Conservation (phyloP, 768 basidiomycete species). For the Clavulina sp. region DNA sequence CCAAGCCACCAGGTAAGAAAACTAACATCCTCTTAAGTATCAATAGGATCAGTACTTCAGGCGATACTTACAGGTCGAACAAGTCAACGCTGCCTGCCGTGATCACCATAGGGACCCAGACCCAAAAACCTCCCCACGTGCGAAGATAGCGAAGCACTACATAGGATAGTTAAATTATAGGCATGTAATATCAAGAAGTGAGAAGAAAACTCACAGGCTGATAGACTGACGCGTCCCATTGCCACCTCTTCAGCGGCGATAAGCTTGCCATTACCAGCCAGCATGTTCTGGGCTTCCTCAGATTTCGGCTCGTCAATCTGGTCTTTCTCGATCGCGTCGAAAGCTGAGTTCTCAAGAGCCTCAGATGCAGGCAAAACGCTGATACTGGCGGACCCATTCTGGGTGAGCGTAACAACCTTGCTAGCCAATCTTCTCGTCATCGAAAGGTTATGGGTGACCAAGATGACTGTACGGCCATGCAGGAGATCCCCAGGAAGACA, state of each 20-base stretch:
- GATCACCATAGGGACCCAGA: background rate
- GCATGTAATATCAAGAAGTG: background rate
- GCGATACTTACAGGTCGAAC: constrained; percentile 16
- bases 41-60: too few relatives aligned
- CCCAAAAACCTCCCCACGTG: too few relatives aligned
- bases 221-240: constrained; percentile 39
- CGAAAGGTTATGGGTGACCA: constrained; percentile 21
- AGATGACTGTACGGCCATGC: constrained; percentile 20
- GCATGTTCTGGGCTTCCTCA: constrained; percentile 39
- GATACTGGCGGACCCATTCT: constrained; percentile 31
- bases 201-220: constrained; percentile 16
- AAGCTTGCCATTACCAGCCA: constrained; percentile 34
- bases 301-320: constrained; percentile 12
- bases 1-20: constrained; percentile 31
- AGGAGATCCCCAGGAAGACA: constrained; percentile 20
- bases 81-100: constrained; percentile 17
- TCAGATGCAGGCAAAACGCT: constrained; percentile 43
- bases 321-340: constrained; percentile 28
- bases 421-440: background rate
- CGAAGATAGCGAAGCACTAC: background rate
- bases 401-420: constrained; percentile 34
- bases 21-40: background rate
- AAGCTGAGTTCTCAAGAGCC: constrained; percentile 31
- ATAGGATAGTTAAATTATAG: background rate
- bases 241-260: constrained; percentile 40